Percentiles rank a stretch among this genome's conserved stretches.
These are phyloP conservation scores for Oryza glumipatula DNA, from an alignment of 176 grass and related monocot genomes.

Conservation along the genomic window DNA sequence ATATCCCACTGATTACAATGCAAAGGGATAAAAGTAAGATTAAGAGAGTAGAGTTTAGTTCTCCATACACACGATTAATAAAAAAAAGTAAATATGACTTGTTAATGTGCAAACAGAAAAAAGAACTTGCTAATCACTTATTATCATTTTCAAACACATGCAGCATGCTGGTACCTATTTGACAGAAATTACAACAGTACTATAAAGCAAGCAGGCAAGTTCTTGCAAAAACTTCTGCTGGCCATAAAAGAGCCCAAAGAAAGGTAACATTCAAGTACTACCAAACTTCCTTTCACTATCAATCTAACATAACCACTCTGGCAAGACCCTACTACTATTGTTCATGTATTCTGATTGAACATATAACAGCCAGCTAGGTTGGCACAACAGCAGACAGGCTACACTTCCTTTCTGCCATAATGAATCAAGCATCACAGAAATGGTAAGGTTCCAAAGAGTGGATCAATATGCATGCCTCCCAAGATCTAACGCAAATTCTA, in stretches of 20 bases:
- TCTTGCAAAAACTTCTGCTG: background rate
- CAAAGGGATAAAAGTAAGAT: conserved; percentile 16
- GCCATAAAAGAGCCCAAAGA: conserved; percentile 28
- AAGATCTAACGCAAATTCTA: conserved; percentile 35
- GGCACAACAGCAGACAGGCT: conserved; percentile 27
- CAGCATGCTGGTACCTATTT: background rate
- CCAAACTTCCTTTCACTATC: conserved; percentile 53
- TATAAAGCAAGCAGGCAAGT: conserved; percentile 32
- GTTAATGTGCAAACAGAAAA: conserved; percentile 20
- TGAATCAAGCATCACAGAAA: conserved; percentile 39
- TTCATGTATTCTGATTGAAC: conserved; percentile 18
- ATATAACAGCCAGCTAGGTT: conserved; percentile 30
- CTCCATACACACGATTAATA: background rate
- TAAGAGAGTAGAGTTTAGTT: background rate
- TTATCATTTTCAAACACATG: background rate
- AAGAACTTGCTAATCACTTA: conserved; percentile 22
- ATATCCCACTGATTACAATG: conserved; percentile 87
- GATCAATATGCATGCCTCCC: conserved; percentile 20
- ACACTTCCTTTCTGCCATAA: conserved; percentile 32
- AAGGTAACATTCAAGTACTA: conserved; percentile 52
- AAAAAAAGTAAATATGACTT: background rate
- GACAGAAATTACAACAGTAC: conserved; percentile 9
- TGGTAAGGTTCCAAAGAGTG: conserved; percentile 35
- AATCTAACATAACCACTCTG: conserved; percentile 40
- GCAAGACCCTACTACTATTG: conserved; percentile 50